These are phyloP conservation scores for Cetradonia linearis DNA, from an alignment of 495 filamentous ascomycete genomes.

Conservation along the genomic window DNA sequence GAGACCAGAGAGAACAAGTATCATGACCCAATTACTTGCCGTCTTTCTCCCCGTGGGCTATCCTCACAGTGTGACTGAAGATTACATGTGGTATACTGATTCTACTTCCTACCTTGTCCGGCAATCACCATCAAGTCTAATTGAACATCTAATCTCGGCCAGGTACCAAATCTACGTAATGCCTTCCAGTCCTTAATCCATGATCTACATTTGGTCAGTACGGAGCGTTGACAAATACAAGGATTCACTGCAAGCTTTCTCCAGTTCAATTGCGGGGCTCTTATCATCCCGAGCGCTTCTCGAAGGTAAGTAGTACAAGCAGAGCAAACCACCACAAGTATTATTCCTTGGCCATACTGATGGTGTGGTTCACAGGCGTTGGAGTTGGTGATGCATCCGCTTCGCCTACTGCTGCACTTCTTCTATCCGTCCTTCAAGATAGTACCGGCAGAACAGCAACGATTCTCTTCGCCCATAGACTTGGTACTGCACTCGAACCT, in stretches of 20 bases:
- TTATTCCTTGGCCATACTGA: too few relatives aligned
- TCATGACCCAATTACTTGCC: constrained; percentile 42
- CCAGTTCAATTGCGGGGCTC: constrained; percentile 82
- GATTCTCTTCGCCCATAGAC: constrained; percentile 77
- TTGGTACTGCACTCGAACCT: constrained; percentile 80
- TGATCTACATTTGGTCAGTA: constrained; percentile 23
- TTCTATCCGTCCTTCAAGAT: constrained; percentile 81
- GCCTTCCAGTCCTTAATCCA: neutral
- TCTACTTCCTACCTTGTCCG: neutral
- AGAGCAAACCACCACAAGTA: too few relatives aligned
- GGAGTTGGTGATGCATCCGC: constrained; percentile 83
- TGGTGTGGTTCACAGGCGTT: constrained; percentile 45
- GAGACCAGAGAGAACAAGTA: constrained; percentile 19
- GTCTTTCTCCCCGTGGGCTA: constrained; percentile 91
- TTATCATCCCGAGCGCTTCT: constrained; percentile 82
- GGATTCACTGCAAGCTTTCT: constrained; percentile 95
- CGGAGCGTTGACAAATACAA: constrained; percentile 24
- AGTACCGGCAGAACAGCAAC: constrained; percentile 76
- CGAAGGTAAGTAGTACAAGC: constrained; percentile 50
- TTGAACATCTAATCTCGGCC: constrained; percentile 15
- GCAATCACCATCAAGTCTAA: constrained; percentile 9
- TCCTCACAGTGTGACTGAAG: constrained; percentile 78
- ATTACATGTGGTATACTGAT: constrained; percentile 65
- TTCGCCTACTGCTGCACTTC: constrained; percentile 75
- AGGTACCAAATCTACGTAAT: constrained; percentile 70